Percentiles rank a stretch among this genome's conserved stretches.
Evolutionary conservation across 768 basidiomycete species (phyloP).

Genomic region (Coprinopsis marcescibilis): DNA sequence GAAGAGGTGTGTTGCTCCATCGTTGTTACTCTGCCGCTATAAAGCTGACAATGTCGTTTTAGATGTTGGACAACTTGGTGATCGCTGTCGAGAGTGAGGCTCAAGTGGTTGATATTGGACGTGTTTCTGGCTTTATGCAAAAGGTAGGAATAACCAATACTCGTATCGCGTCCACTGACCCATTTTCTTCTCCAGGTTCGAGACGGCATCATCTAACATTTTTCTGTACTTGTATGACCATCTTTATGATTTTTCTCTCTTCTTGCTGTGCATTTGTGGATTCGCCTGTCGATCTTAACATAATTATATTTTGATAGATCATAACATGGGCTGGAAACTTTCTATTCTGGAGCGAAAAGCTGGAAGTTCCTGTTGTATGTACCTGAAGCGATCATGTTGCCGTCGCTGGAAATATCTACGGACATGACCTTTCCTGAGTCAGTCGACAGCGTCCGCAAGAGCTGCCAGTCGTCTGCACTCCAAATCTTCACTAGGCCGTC

Average conservation of each 20-base stretch:
- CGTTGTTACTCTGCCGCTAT: constrained; percentile 9
- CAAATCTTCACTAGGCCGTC: constrained; percentile 94
- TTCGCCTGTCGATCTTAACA: no score
- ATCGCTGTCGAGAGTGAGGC: constrained; percentile 86
- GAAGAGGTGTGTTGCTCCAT: constrained; percentile 74
- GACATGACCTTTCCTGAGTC: constrained; percentile 99
- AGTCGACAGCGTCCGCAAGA: constrained; percentile 81
- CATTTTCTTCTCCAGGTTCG: constrained; percentile 36
- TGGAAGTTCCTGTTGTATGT: constrained; percentile 95
- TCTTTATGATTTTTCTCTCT: neutral
- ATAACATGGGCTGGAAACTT: constrained; percentile 20
- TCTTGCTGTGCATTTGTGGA: no score
- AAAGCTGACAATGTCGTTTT: constrained; percentile 13
- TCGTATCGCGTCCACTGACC: neutral
- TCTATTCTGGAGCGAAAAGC: constrained; percentile 77
- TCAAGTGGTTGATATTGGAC: constrained; percentile 73
- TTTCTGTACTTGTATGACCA: constrained; percentile 4
- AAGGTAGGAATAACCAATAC: constrained; percentile 48
- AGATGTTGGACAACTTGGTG: constrained; percentile 84
- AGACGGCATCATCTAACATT: constrained; percentile 52
- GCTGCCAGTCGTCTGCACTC: constrained; percentile 98
- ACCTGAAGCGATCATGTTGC: constrained; percentile 78
- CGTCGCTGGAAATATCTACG: constrained; percentile 84
- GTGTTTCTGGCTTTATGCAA: constrained; percentile 89
- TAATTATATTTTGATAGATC: no score